Evolutionary conservation across 2,329 filamentous ascomycete genomes (phyloP).

Genomic region (Xylaria hypoxylon): DNA sequence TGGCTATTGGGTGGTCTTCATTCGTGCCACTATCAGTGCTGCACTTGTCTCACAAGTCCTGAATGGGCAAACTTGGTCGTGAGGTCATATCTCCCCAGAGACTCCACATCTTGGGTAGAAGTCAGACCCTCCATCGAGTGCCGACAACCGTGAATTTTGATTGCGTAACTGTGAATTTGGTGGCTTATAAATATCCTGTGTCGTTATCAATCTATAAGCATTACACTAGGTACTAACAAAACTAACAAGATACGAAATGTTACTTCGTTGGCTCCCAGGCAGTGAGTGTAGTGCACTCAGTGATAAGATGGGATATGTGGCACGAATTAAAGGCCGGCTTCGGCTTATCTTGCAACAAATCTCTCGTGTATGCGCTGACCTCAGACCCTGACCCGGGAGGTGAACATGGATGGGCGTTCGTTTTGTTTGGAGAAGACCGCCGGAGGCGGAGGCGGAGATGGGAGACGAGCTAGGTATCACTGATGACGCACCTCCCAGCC

Average conservation of each 20-base stretch:
- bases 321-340: constrained; percentile 19
- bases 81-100: constrained; percentile 26
- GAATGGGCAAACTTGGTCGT: constrained; percentile 7
- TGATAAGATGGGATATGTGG: constrained; percentile 19
- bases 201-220: constrained; percentile 6
- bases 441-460: constrained; percentile 16
- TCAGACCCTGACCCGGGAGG: constrained; percentile 18
- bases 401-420: constrained; percentile 13
- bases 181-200: neutral
- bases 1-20: constrained; percentile 28
- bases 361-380: constrained; percentile 30
- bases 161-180: constrained; percentile 15
- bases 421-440: constrained; percentile 34
- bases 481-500: constrained; percentile 36
- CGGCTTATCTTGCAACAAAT: constrained; percentile 33
- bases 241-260: neutral
- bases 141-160: constrained; percentile 7
- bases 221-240: neutral
- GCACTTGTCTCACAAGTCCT: neutral
- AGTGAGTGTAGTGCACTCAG: neutral
- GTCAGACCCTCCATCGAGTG: constrained; percentile 13
- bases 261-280: neutral
- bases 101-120: constrained; percentile 20
- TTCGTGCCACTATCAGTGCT: constrained; percentile 15
- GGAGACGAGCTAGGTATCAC: constrained; percentile 21